These are phyloP conservation scores for Marvania coccoides DNA, from an alignment of 139 green algal genomes.

Conservation along the genomic window DNA sequence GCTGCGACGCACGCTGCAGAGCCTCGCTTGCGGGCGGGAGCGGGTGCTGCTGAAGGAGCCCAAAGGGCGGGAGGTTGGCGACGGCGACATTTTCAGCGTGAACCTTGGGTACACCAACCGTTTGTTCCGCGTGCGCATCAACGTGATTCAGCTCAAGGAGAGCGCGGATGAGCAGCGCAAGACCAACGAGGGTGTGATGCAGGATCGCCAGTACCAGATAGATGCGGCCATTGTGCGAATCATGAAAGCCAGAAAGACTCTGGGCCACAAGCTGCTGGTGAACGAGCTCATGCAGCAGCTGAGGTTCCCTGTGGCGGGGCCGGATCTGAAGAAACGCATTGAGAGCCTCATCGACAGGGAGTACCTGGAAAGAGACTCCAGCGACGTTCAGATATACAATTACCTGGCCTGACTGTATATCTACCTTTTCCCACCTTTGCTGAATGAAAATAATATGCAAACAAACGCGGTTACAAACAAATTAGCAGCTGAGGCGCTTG, in stretches of 20 bases:
- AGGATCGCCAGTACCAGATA: conserved; percentile 91
- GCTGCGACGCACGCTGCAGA: conserved; percentile 85
- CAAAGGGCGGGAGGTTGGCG: conserved; percentile 75
- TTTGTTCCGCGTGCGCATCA: conserved; percentile 91
- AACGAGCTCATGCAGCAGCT: conserved; percentile 88
- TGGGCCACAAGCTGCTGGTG: conserved; percentile 91
- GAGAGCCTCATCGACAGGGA: conserved; percentile 97
- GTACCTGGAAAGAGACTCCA: conserved; percentile 85
- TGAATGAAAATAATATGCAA: too few species aligned
- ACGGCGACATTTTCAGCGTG: conserved; percentile 81
- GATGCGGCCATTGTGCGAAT: conserved; percentile 96
- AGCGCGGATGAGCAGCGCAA: conserved; percentile 88
- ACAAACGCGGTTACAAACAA: too few species aligned
- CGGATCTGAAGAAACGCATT: conserved; percentile 96
- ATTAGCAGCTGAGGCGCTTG: background rate
- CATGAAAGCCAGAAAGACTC: conserved; percentile 95
- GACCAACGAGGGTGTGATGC: conserved; percentile 80
- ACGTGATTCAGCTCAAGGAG: conserved; percentile 95
- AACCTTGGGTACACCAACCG: conserved; percentile 72
- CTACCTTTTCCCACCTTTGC: background rate
- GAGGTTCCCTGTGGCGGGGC: conserved; percentile 79
- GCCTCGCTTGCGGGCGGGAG: conserved; percentile 79
- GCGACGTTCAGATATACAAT: conserved; percentile 45
- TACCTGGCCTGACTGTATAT: conserved; percentile 31
- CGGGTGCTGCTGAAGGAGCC: conserved; percentile 84